phyloP scores from a whole-genome alignment of 2,329 filamentous ascomycete species.

The Pseudogymnoascus sp. region DNA sequence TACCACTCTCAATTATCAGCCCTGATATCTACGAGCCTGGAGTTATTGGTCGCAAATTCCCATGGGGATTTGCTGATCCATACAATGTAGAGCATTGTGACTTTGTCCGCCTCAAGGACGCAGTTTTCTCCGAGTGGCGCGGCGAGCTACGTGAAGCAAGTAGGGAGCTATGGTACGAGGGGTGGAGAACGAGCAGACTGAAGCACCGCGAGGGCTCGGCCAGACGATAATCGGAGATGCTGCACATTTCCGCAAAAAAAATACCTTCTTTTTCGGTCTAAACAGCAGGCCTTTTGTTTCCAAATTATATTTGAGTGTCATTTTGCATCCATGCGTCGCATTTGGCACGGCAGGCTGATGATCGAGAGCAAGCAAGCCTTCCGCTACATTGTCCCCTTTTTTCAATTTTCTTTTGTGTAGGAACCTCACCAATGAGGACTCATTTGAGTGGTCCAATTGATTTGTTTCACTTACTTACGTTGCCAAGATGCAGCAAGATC shows the following conservation, averaged over 20 bases:
- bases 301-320: slow-evolving; percentile 4
- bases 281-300: slow-evolving; percentile 5
- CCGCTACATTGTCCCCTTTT: slow-evolving; percentile 3
- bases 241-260: not conserved
- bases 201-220: slow-evolving; percentile 28
- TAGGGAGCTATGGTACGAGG: slow-evolving; percentile 89
- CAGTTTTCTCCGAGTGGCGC: slow-evolving; percentile 90
- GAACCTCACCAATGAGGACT: not conserved
- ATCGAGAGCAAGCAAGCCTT: slow-evolving; percentile 3
- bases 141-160: slow-evolving; percentile 83
- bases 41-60: slow-evolving; percentile 76
- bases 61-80: slow-evolving; percentile 95
- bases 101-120: slow-evolving; percentile 81
- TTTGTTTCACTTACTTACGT: slow-evolving; percentile 6
- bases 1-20: slow-evolving; percentile 88
- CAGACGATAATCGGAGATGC: not conserved
- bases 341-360: slow-evolving; percentile 1
- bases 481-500: slow-evolving; percentile 4
- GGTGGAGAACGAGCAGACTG: slow-evolving; percentile 72
- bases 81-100: slow-evolving; percentile 90
- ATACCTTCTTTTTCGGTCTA: slow-evolving; percentile 3
- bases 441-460: slow-evolving; percentile 4
- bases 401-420: slow-evolving; percentile 3
- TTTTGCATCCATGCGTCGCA: slow-evolving; percentile 3
- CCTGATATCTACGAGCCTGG: slow-evolving; percentile 82